Conservation (phyloP, 2,329 filamentous ascomycete species). For the Hysterium pulicare region DNA sequence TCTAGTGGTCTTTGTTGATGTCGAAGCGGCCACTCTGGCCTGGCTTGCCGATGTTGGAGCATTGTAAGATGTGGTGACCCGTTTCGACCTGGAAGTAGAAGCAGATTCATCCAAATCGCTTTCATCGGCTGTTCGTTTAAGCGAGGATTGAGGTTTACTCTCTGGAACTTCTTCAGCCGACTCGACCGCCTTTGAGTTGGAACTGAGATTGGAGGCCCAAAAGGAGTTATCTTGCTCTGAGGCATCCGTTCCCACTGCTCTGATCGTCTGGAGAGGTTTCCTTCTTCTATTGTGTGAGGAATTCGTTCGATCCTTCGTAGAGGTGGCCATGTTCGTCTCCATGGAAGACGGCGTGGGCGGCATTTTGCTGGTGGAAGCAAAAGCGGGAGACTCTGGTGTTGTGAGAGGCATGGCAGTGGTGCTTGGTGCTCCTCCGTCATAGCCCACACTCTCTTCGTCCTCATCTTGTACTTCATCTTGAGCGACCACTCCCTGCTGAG, state of each 20-base stretch:
- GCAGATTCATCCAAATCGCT: slow-evolving; percentile 7
- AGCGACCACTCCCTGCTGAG: slow-evolving; percentile 9
- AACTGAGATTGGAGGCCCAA: not conserved
- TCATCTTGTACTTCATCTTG: slow-evolving; percentile 3
- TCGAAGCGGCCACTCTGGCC: not conserved
- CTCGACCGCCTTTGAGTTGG: not conserved
- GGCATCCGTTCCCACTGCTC: not conserved
- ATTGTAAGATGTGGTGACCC: slow-evolving; percentile 12
- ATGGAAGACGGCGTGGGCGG: slow-evolving; percentile 4
- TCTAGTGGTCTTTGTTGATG: not conserved
- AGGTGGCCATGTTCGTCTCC: not conserved
- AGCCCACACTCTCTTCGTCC: not conserved
- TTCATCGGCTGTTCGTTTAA: slow-evolving; percentile 17
- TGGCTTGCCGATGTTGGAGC: slow-evolving; percentile 20
- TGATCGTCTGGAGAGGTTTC: not conserved
- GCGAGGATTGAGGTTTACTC: not conserved
- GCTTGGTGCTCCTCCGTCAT: not conserved
- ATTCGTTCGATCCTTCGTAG: not conserved
- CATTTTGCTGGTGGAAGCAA: not conserved
- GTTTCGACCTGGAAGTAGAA: slow-evolving; percentile 10
- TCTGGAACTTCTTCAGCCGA: slow-evolving; percentile 6
- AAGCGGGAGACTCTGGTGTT: not conserved
- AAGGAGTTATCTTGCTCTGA: not conserved
- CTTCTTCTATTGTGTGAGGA: not conserved
- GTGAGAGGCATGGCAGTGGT: not conserved